phyloP scores from a whole-genome alignment of 179 eudicot genomes.

The Camellia oleifera region DNA sequence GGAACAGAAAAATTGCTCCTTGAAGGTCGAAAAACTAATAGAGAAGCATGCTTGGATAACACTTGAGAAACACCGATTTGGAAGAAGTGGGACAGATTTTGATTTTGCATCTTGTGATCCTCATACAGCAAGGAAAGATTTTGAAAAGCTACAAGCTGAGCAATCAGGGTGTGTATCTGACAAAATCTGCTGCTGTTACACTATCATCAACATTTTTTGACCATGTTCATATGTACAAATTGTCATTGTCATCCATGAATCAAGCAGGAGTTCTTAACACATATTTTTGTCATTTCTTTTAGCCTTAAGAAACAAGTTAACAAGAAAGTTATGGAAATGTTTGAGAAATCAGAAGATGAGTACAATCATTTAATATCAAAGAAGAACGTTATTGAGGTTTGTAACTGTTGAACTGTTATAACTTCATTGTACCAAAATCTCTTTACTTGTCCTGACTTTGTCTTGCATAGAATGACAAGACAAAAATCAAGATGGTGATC shows the following conservation, averaged over 20 bases:
- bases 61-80: too few relatives aligned
- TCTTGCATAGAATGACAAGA: constrained; percentile 5
- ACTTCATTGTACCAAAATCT: background rate
- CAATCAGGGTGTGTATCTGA: constrained; percentile 58
- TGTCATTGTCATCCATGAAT: background rate
- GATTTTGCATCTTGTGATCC: too few relatives aligned
- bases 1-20: constrained; percentile 77
- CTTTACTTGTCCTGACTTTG: constrained; percentile 17
- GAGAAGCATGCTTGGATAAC: constrained; percentile 34
- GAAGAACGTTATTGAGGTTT: constrained; percentile 88
- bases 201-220: too few relatives aligned
- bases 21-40: constrained; percentile 67
- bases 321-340: constrained; percentile 95
- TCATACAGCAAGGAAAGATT: constrained; percentile 49
- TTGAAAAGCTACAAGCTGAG: constrained; percentile 72
- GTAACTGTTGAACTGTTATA: constrained; percentile 12
- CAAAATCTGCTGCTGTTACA: background rate
- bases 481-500: too few relatives aligned
- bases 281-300: constrained; percentile 17
- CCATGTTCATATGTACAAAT: background rate
- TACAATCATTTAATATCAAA: constrained; percentile 31
- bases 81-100: too few relatives aligned
- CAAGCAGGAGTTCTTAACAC: background rate
- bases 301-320: constrained; percentile 96
- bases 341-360: constrained; percentile 98